A percentile compares a stretch with the other conserved stretches of the same genome.
phyloP scores from a whole-genome alignment of 2,329 filamentous ascomycete genomes.

The Dryadomyces quercivorus region DNA sequence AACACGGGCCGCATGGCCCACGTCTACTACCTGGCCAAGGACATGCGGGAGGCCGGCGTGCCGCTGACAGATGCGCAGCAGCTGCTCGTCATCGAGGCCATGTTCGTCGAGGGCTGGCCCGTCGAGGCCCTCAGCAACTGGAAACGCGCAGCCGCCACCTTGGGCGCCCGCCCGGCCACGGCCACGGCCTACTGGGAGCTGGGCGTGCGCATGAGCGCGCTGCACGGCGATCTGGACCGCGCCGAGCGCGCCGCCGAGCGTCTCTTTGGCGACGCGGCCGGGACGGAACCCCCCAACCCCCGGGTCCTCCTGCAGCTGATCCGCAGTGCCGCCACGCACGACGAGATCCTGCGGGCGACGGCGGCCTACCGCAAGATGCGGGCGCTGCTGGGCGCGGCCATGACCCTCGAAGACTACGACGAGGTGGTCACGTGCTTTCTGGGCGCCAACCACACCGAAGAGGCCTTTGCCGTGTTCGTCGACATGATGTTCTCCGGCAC shows the following conservation, averaged over 20 bases:
- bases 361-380: constrained; percentile 53
- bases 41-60: constrained; percentile 50
- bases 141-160: constrained; percentile 41
- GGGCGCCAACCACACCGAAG: constrained; percentile 47
- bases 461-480: constrained; percentile 66
- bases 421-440: constrained; percentile 60
- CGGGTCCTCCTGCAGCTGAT: constrained; percentile 10
- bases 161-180: constrained; percentile 35
- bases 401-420: constrained; percentile 68
- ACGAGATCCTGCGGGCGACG: constrained; percentile 49
- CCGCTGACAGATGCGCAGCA: constrained; percentile 44
- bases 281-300: constrained; percentile 1
- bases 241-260: constrained; percentile 43
- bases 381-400: constrained; percentile 39
- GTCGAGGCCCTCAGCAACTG: constrained; percentile 50
- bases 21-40: constrained; percentile 48
- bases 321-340: constrained; percentile 11
- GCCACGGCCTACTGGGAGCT: constrained; percentile 49
- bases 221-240: constrained; percentile 42
- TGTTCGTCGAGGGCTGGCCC: constrained; percentile 50
- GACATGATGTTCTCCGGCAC: constrained; percentile 71
- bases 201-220: constrained; percentile 52
- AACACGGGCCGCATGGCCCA: constrained; percentile 47
- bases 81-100: constrained; percentile 55
- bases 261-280: constrained; percentile 5